Conservation (phyloP, 768 basidiomycete species). For the Podaxis sp. region DNA sequence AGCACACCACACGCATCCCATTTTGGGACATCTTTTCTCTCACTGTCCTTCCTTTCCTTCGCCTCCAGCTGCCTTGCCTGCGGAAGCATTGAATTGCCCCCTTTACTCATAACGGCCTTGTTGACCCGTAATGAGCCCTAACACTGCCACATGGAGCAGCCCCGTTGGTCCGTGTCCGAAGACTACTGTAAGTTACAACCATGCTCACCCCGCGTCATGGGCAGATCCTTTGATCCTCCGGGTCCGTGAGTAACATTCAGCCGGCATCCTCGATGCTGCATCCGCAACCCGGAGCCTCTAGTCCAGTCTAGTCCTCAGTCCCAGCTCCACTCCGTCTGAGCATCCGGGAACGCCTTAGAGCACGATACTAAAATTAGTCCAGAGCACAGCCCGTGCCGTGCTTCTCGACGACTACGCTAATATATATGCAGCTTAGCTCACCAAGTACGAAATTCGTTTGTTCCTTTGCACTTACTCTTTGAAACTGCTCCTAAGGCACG, state of each 20-base stretch:
- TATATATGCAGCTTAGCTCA: too few relatives aligned
- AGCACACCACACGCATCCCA: neutral
- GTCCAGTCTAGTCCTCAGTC: neutral
- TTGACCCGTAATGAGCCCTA: neutral
- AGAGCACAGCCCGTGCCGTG: too few relatives aligned
- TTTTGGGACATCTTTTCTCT: neutral
- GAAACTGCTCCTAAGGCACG: too few relatives aligned
- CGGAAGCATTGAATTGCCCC: neutral
- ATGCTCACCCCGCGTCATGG: neutral
- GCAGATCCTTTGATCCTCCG: too few relatives aligned
- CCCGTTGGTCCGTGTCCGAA: neutral
- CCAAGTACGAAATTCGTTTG: too few relatives aligned
- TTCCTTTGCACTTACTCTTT: too few relatives aligned
- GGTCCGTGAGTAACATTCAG: too few relatives aligned
- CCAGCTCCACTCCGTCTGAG: neutral
- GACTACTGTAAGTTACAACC: neutral
- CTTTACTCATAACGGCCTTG: neutral
- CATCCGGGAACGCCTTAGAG: neutral
- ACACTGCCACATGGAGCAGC: neutral
- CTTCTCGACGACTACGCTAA: too few relatives aligned
- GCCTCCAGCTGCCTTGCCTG: neutral
- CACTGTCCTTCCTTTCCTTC: neutral
- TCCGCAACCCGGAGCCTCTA: too few relatives aligned
- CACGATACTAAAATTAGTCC: neutral
- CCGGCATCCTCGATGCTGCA: too few relatives aligned